Evolutionary conservation across 176 grass and related monocot genomes (phyloP).

Genomic region (Triticum timopheevii): DNA sequence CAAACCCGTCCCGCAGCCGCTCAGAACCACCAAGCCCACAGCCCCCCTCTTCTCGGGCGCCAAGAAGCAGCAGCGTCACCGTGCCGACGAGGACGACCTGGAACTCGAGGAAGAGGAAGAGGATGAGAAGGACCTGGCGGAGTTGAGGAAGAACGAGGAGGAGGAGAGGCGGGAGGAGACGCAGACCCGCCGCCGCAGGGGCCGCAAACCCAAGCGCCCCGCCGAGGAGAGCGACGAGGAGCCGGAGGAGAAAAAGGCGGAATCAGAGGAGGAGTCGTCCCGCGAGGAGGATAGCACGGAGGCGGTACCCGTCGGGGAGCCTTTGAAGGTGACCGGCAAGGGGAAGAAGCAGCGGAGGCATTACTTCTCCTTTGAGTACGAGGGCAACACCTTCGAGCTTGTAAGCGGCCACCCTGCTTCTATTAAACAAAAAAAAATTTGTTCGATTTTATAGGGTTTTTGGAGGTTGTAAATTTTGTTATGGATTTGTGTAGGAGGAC

Average conservation of each 20-base stretch:
- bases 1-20: slow-evolving; percentile 5
- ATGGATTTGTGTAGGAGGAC: slow-evolving; percentile 65
- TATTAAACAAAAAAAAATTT: neutral
- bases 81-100: slow-evolving; percentile 16
- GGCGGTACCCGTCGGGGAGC: slow-evolving; percentile 57
- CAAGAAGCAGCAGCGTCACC: slow-evolving; percentile 36
- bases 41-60: slow-evolving; percentile 9
- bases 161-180: slow-evolving; percentile 46
- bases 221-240: slow-evolving; percentile 43
- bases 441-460: slow-evolving; percentile 25
- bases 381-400: slow-evolving; percentile 81
- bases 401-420: slow-evolving; percentile 33
- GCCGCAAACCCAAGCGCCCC: slow-evolving; percentile 33
- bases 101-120: slow-evolving; percentile 57
- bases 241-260: neutral
- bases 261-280: slow-evolving; percentile 32
- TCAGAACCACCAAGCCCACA: slow-evolving; percentile 13
- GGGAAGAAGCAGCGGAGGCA: slow-evolving; percentile 71
- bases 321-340: slow-evolving; percentile 72
- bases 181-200: slow-evolving; percentile 40
- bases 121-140: slow-evolving; percentile 55
- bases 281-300: slow-evolving; percentile 56
- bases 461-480: neutral
- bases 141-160: slow-evolving; percentile 50
- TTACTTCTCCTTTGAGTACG: slow-evolving; percentile 81